Percentiles rank a stretch among this genome's conserved stretches.
These are phyloP conservation scores for Fraxinus floribunda DNA, from an alignment of 305 asterid genomes.

Conservation along the genomic window DNA sequence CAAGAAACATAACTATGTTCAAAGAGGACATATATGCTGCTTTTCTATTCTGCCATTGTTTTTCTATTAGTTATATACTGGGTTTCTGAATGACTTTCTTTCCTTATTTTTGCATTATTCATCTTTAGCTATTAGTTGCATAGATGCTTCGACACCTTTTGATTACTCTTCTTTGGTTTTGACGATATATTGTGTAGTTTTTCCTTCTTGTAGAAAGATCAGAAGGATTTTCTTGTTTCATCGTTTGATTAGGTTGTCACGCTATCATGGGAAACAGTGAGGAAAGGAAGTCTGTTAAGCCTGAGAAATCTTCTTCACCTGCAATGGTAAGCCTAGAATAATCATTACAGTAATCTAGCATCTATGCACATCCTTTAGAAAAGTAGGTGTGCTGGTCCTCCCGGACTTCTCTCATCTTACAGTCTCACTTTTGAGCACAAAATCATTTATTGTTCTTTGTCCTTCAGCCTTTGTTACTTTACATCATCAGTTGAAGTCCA, in stretches of 20 bases:
- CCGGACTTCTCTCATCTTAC: neutral
- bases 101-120: neutral
- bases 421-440: neutral
- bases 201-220: neutral
- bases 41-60: neutral
- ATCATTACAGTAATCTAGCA: neutral
- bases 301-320: slow-evolving; percentile 65
- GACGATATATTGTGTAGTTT: neutral
- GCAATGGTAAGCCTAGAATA: slow-evolving; percentile 43
- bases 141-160: neutral
- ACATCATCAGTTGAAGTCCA: slow-evolving; percentile 16
- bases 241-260: neutral
- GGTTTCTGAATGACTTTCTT: neutral
- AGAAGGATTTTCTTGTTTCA: slow-evolving; percentile 2
- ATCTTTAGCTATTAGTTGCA: neutral
- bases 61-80: neutral
- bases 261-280: slow-evolving; percentile 75
- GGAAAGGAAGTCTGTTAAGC: slow-evolving; percentile 57
- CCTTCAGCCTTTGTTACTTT: neutral
- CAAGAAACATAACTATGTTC: neutral
- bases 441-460: neutral
- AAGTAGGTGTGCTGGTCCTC: neutral
- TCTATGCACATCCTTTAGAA: neutral
- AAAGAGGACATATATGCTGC: neutral
- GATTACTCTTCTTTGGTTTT: neutral